These are phyloP conservation scores for Lojkania enalia DNA, from an alignment of 2,329 filamentous ascomycete genomes.

Conservation along the genomic window DNA sequence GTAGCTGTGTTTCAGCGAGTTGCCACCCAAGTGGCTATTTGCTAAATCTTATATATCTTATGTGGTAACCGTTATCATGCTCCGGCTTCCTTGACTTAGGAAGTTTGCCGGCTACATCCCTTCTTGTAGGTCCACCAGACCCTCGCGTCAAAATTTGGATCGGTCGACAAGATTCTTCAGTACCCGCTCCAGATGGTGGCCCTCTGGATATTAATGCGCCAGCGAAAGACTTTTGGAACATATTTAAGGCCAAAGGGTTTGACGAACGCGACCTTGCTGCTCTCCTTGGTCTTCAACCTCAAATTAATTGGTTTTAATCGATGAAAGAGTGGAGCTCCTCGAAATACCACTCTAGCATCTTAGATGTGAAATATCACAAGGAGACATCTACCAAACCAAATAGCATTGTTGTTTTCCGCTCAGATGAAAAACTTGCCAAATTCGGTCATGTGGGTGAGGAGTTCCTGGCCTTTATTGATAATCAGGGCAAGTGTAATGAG, in stretches of 20 bases:
- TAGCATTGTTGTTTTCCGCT: conserved; percentile 33
- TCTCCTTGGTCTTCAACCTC: conserved; percentile 57
- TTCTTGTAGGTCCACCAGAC: too few relatives aligned
- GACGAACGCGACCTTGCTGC: conserved; percentile 53
- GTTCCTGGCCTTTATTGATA: conserved; percentile 40
- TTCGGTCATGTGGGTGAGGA: conserved; percentile 35
- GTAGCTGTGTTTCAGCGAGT: too few relatives aligned
- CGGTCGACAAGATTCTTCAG: conserved; percentile 49
- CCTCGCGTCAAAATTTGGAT: conserved; percentile 53
- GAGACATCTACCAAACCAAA: conserved; percentile 31
- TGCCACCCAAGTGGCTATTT: too few relatives aligned
- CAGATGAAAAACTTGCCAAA: conserved; percentile 34
- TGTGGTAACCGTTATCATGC: too few relatives aligned
- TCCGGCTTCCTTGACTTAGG: too few relatives aligned
- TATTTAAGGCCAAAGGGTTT: conserved; percentile 57
- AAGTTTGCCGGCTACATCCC: too few relatives aligned
- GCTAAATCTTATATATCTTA: too few relatives aligned
- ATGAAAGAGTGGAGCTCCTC: conserved; percentile 39
- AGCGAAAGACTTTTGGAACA: conserved; percentile 44
- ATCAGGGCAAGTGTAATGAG: conserved; percentile 39
- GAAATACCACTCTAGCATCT: conserved; percentile 51
- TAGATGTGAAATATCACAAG: conserved; percentile 35
- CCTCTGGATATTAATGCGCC: conserved; percentile 49
- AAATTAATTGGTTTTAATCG: conserved; percentile 25
- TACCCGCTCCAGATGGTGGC: conserved; percentile 46